Base-by-base conservation (phyloP, 257 asterid genomes). In the Przewalskia tangutica region DNA sequence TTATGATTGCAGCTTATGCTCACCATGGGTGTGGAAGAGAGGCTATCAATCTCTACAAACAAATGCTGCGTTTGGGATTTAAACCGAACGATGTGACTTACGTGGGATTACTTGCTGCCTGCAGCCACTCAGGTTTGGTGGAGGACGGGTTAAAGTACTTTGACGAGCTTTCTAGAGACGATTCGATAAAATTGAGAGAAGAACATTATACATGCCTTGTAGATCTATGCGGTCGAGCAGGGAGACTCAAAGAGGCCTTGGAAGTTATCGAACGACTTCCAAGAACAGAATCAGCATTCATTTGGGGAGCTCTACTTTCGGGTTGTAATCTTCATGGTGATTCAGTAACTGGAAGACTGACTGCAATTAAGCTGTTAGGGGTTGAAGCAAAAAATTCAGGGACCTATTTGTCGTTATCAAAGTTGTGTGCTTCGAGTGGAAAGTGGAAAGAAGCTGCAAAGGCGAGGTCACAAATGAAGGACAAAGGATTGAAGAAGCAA, bases 81-180 rank as follows among this genome's bases (percentile, higher is more conserved):
- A 85, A 83, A 71, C 94, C 97, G 20, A 88, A 91, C 44, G 93
- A 84, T 8, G 88, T 82, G 34, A 92, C 97, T 18, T 92, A 89
- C 14, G 86, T 90, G 5, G 93, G 89, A 51, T 54, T 92, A 84
- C 97, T 92, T 53, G 83, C 90, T 48, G 92, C 97, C 53, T 91
- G 97, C 82, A 91, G 92, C 94, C 91, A 92, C 85, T 82, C 92
- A 3, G 97, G 97, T 48, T 65, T 92, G 18, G 89, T 89, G 50
- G 85, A 87, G 56, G 90, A 91, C 81, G 97, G 97, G 55, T 76
- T 91, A 44, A 70, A 77, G 58, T 90, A 84, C 87, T 90, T 91
- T 27, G 73, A 87, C 13, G 71, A 27, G 81, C 94, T 92, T 60
- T 36, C 58, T 85, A 86, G 82, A 64, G 92, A 91, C n/a, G 70